Base-by-base conservation (phyloP, 2,329 filamentous ascomycete species). In the Aureobasidium sp. region DNA sequence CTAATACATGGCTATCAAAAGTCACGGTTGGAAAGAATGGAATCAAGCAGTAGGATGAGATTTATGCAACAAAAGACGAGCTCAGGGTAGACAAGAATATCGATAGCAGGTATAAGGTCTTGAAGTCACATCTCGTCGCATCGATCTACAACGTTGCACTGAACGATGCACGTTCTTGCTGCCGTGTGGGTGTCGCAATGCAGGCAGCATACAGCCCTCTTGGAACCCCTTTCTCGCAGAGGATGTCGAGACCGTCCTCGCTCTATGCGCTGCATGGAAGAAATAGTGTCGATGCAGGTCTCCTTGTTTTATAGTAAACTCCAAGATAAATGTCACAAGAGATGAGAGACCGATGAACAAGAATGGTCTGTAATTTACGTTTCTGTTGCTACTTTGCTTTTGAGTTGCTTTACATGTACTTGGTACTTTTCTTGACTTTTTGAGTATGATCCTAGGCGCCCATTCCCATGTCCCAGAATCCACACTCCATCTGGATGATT, bases 381-480 rank as follows among this genome's bases (percentile, higher is more conserved):
- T 29, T 48, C 26, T 29, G 13, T 48, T 17, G 26, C 26, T 32
- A 48, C 15, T 48, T 17, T 17, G 27, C 46, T 48, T n/a, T 48
- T 46, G 24, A 17, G 24, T 46, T 17, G 43, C 26, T 29, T 9
- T 48, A 27, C 20, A 26, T 51, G 29, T 24, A 51, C 20, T 17
- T n/a, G 26, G n/a, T 4, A 29, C 20, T 39, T 26, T 52, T 37
- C 12, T 8, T 4, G 3, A 17, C 7, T 24, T n/a, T 15, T 0
- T 3, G 13, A 3, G 34, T 37, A 37, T 36, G 50, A 17, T 43
- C 20, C 20, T 32, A 55, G 2, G 20, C 51, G 32, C 71, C 71
- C 48, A 81, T 67, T 1, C 82, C 84, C 85, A 90, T 89, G 62
- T 88, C 82, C 88, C 88, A 91, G 71, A 91, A 91, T 1, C 82